Evolutionary conservation across 805 yeast genomes (phyloP), one percentile per base, ranked within the genome.

Genomic region (Scheffersomyces coipomensis): DNA sequence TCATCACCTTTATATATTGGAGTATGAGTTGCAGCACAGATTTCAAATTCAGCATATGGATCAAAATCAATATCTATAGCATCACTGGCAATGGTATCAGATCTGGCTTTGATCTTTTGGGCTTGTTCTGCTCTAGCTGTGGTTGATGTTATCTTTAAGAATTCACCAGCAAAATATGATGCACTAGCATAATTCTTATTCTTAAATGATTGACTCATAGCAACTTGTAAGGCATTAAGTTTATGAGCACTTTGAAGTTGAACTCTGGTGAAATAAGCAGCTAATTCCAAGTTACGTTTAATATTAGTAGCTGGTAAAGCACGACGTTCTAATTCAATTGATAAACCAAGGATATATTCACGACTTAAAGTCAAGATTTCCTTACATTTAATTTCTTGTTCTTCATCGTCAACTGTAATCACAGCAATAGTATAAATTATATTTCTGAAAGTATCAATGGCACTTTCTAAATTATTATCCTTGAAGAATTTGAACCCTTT

Each of bases 71-170:
- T 79, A 56, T 88, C 93, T 45, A 90, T 73, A 3, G 93, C 89
- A 66, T 95, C 98, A 38, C 81, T 79, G 2, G 95, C 85, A 46
- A 84, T 68, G 1, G 85, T 65, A 52, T 90, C 97, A 11, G 97
- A 81, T 54, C 79, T 83, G 18, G 81, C 72, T 66, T 87, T 88
- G 52, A 90, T 77, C 66, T 86, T 88, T 46, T 75, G 79, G 4
- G 97, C 97, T 62, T 85, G 88, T 39, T 89, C 97, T 12, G 90
- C 89, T 62, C 89, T 83, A 34, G 89, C 74, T 13, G 97, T 97
- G 13, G 78, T 59, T 1, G 84, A 52, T 41, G 80, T 78, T 37
- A 89, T 74, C 53, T 79, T 74, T 57, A 93, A 74, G 57, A 86
- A 83, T 64, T 88, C 90, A 17, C 76, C 72, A 0, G 99, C 98